These are phyloP conservation scores for Neofusicoccum laricinum DNA, from an alignment of 2,329 filamentous ascomycete species.

Conservation along the genomic window DNA sequence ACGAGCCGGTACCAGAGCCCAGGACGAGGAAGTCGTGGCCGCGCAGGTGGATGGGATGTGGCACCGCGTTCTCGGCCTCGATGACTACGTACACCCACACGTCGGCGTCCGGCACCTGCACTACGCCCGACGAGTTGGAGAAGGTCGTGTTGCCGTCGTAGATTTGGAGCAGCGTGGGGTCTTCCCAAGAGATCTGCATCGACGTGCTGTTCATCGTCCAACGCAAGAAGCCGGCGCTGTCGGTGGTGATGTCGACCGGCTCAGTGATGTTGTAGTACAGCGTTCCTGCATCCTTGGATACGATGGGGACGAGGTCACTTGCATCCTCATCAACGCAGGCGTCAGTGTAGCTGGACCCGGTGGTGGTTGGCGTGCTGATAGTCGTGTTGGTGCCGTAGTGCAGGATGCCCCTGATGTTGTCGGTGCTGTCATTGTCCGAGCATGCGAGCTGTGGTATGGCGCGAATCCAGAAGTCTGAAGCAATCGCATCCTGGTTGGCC, in stretches of 20 bases:
- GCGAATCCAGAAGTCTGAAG: conserved; percentile 17
- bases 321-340: conserved; percentile 15
- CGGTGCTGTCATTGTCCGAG: conserved; percentile 12
- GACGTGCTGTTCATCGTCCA: conserved; percentile 39
- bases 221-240: conserved; percentile 30
- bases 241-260: neutral
- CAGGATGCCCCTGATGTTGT: conserved; percentile 15
- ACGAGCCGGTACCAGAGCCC: conserved; percentile 31
- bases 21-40: conserved; percentile 39
- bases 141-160: conserved; percentile 26
- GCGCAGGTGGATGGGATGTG: conserved; percentile 42
- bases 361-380: neutral
- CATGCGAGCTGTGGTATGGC: conserved; percentile 11
- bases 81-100: conserved; percentile 11
- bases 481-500: conserved; percentile 28
- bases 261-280: neutral
- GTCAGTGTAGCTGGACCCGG: conserved; percentile 11
- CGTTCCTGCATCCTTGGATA: conserved; percentile 20
- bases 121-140: conserved; percentile 5
- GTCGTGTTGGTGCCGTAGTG: conserved; percentile 2
- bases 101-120: conserved; percentile 37
- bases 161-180: conserved; percentile 37
- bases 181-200: conserved; percentile 34
- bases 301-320: conserved; percentile 36
- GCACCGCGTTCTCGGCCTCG: conserved; percentile 26